Evolutionary conservation across 139 green algal species (phyloP), one percentile per base, ranked within the genome.

Genomic region (Klebsormidium nitens): DNA sequence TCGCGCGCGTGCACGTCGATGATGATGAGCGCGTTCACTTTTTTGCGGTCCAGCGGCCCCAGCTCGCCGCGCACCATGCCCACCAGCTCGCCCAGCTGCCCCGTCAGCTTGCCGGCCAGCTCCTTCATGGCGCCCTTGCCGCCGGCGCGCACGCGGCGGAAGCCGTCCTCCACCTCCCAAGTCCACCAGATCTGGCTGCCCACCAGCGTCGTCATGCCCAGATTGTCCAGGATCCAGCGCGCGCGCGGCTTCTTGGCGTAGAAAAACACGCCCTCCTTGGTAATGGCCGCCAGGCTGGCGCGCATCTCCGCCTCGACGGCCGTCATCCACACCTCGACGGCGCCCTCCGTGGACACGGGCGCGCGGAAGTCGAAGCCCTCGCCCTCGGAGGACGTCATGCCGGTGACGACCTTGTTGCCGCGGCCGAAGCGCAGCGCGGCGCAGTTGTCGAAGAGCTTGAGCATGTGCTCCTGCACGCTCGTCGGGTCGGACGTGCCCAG

Each of bases 361-460:
- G 62, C 77, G 6, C 73, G 59, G 77, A 95, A 91, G 4, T 90
- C 80, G 52, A 93, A 93, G n/a, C 67, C 69, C 81, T 95, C 89
- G 23, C 87, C 86, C 82, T 95, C 89, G 47, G 77, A 86, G 40
- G 81, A 89, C 17, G 72, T 84, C 88, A 95, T 93, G 69, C 89
- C 89, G 5, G 82, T 66, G n/a, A 94, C 84, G 60, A 47, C 85
- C 81, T 93, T 92, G 80, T 93, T 91, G 69, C 85, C 85, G 59
- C 87, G 75, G 1, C 79, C 88, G 71, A 95, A 95, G 38, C 75
- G 83, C 19, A 95, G 75, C 8, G 69, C 39, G 37, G 87, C 87
- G 55, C 87, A 93, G 78, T 95, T 95, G 84, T 95, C 89, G 74
- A 92, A 95, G 6, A 95, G 83, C 87, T 95, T 95, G 14, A 95